phyloP scores from a whole-genome alignment of 179 eudicot species.

The Carnegiea gigantea region DNA sequence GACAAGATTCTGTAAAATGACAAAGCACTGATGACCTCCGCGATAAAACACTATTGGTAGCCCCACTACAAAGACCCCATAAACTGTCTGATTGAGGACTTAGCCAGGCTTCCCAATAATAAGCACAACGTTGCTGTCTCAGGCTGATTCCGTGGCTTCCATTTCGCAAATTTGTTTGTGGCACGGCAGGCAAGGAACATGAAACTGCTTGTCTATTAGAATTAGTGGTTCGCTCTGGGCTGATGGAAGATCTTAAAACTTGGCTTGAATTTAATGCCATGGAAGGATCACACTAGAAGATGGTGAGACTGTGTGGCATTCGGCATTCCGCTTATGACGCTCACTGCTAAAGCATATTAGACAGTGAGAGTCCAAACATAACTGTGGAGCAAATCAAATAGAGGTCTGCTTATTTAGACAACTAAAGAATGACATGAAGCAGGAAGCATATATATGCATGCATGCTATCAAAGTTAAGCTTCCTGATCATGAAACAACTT shows the following conservation, averaged over 20 bases:
- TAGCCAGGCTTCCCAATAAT: constrained; percentile 32
- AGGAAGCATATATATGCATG: neutral
- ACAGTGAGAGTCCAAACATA: neutral
- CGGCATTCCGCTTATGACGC: constrained; percentile 16
- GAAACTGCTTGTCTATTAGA: constrained; percentile 43
- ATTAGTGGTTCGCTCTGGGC: constrained; percentile 29
- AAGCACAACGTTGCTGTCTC: constrained; percentile 35
- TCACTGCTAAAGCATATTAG: constrained; percentile 18
- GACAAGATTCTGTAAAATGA: constrained; percentile 41
- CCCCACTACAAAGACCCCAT: constrained; percentile 41
- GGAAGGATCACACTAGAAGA: constrained; percentile 24
- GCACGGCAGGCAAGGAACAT: constrained; percentile 45
- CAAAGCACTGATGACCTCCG: constrained; percentile 48
- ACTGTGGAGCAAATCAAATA: neutral
- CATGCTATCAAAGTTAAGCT: neutral
- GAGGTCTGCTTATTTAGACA: neutral
- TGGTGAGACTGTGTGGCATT: constrained; percentile 21
- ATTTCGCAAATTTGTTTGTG: constrained; percentile 37
- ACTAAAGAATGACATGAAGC: neutral
- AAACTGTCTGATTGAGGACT: constrained; percentile 32
- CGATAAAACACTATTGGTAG: constrained; percentile 26
- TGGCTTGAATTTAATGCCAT: constrained; percentile 40
- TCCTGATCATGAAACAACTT: neutral
- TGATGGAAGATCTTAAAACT: constrained; percentile 27
- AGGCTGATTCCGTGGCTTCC: constrained; percentile 35